A percentile compares a stretch with the other conserved stretches of the same genome.
phyloP scores from a whole-genome alignment of 345 rosid species.

The Sapria himalayana region DNA sequence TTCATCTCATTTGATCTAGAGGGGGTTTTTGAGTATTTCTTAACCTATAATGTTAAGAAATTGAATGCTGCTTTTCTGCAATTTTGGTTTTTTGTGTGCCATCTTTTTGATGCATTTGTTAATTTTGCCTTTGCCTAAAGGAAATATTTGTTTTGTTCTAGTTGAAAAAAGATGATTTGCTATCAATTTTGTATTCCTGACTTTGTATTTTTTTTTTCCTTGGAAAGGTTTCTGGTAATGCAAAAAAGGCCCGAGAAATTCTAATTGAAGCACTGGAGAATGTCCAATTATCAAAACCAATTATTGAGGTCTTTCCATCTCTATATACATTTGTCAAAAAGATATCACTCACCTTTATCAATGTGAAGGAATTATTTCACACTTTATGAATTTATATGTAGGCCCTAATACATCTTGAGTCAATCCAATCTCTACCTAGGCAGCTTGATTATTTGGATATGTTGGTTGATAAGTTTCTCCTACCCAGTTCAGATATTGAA shows the following conservation, averaged over 20 bases:
- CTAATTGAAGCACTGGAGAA: constrained; percentile 51
- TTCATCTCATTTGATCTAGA: too few relatives aligned
- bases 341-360: too few relatives aligned
- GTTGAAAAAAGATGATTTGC: background rate
- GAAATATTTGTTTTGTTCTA: too few relatives aligned
- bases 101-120: too few relatives aligned
- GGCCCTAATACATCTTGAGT: constrained; percentile 59
- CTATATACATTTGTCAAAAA: too few relatives aligned
- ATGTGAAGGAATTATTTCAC: too few relatives aligned
- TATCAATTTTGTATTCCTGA: background rate
- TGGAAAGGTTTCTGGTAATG: constrained; percentile 41
- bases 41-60: too few relatives aligned
- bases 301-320: constrained; percentile 32
- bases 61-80: too few relatives aligned
- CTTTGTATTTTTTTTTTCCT: background rate
- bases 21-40: too few relatives aligned
- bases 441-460: constrained; percentile 52
- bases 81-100: too few relatives aligned
- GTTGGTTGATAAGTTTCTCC: constrained; percentile 47
- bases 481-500: constrained; percentile 29
- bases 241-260: constrained; percentile 62
- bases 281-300: constrained; percentile 52
- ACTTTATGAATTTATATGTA: constrained; percentile 11
- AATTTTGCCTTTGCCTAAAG: too few relatives aligned
- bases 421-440: constrained; percentile 45